Conservation (phyloP, 2,329 filamentous ascomycete species). For the Ophiosphaerella herpotricha region DNA sequence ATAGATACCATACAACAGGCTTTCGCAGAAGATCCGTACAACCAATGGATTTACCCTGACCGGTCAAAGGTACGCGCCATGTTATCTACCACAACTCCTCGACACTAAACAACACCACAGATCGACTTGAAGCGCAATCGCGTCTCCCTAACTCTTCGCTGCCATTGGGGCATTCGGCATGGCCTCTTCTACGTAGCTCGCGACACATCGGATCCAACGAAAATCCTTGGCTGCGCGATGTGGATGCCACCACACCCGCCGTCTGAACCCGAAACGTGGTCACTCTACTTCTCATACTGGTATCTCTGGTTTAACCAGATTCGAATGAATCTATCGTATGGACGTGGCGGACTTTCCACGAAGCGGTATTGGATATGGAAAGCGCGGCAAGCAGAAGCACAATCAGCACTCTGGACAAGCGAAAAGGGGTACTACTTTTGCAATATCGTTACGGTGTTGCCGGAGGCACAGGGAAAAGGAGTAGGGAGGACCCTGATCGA, state of each 20-base stretch:
- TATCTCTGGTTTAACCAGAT: conserved; percentile 69
- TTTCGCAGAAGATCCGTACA: conserved; percentile 70
- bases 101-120: conserved; percentile 39
- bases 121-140: conserved; percentile 65
- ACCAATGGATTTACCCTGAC: conserved; percentile 66
- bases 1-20: conserved; percentile 69
- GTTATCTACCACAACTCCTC: not conserved
- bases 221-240: conserved; percentile 72
- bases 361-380: conserved; percentile 77
- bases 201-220: conserved; percentile 54
- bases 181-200: conserved; percentile 73
- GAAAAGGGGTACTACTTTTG: conserved; percentile 74
- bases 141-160: conserved; percentile 66
- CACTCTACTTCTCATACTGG: conserved; percentile 67
- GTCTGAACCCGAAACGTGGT: conserved; percentile 60
- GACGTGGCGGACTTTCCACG: conserved; percentile 69
- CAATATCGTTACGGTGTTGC: conserved; percentile 73
- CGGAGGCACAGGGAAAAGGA: conserved; percentile 67
- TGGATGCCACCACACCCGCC: conserved; percentile 66
- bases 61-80: conserved; percentile 54
- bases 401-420: conserved; percentile 67
- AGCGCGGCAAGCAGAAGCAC: conserved; percentile 64
- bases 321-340: conserved; percentile 69
- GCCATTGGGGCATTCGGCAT: conserved; percentile 71
- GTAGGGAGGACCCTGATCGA: conserved; percentile 69